These are phyloP conservation scores for Acacia melanoxylon DNA, from an alignment of 306 rosid genomes.

Conservation along the genomic window DNA sequence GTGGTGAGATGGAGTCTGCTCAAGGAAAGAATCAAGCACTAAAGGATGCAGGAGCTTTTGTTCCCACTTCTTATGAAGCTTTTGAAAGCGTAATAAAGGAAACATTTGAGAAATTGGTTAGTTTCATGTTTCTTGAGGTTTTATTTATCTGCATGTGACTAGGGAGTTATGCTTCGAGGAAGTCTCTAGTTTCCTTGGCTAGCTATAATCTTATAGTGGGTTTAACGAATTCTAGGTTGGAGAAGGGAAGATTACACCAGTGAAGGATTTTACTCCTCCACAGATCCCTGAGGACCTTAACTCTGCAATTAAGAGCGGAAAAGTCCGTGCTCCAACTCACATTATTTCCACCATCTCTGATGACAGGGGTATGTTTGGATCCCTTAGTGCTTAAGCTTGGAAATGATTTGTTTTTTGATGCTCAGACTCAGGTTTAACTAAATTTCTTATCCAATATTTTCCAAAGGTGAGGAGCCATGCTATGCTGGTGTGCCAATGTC, in stretches of 20 bases:
- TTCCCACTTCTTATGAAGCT: constrained; percentile 86
- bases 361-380: constrained; percentile 67
- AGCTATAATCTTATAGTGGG: constrained; percentile 11
- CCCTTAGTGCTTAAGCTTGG: neutral
- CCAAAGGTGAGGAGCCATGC: constrained; percentile 86
- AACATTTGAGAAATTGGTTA: constrained; percentile 73
- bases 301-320: constrained; percentile 83
- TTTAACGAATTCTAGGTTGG: constrained; percentile 45
- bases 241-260: constrained; percentile 60
- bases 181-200: constrained; percentile 12
- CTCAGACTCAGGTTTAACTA: constrained; percentile 23
- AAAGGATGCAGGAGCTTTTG: constrained; percentile 83
- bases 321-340: constrained; percentile 93
- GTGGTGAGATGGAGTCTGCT: constrained; percentile 91
- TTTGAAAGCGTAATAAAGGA: constrained; percentile 71
- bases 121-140: constrained; percentile 34
- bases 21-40: constrained; percentile 89
- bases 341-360: constrained; percentile 92
- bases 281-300: constrained; percentile 90
- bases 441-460: constrained; percentile 29
- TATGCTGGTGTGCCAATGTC: constrained; percentile 95
- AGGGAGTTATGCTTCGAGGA: neutral
- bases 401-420: neutral
- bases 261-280: constrained; percentile 79
- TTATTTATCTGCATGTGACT: neutral